These are phyloP conservation scores for Raffaelea albimanens DNA, from an alignment of 2,329 filamentous ascomycete species.

Conservation along the genomic window DNA sequence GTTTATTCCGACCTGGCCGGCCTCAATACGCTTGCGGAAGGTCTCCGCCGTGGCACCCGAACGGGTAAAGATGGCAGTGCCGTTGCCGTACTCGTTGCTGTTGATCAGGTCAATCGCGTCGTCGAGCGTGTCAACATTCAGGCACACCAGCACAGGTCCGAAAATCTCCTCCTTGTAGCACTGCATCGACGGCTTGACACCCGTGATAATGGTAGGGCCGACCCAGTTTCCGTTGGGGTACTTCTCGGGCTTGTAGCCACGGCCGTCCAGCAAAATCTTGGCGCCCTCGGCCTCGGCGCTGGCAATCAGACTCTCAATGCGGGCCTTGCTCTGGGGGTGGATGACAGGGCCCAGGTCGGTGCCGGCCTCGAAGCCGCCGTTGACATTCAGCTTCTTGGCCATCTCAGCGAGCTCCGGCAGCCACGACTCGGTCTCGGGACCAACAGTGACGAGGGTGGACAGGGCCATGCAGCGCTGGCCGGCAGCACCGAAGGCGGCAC, in stretches of 20 bases:
- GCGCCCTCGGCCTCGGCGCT: conserved; percentile 74
- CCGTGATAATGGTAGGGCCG: conserved; percentile 72
- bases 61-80: conserved; percentile 74
- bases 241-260: conserved; percentile 64
- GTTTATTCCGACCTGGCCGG: conserved; percentile 82
- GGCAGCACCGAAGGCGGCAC: conserved; percentile 75
- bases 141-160: conserved; percentile 72
- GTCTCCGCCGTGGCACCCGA: conserved; percentile 67
- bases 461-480: conserved; percentile 84
- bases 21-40: conserved; percentile 75
- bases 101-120: conserved; percentile 78
- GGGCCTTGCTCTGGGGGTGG: conserved; percentile 65
- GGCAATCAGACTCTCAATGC: conserved; percentile 67
- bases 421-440: conserved; percentile 71
- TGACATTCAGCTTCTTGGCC: conserved; percentile 62
- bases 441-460: conserved; percentile 73
- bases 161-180: conserved; percentile 86
- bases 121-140: conserved; percentile 69
- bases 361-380: conserved; percentile 73
- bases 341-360: conserved; percentile 78
- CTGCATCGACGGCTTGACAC: conserved; percentile 71
- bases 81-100: conserved; percentile 79
- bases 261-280: conserved; percentile 71
- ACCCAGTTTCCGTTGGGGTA: conserved; percentile 83
- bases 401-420: conserved; percentile 67